Conservation (phyloP, 805 yeast genomes). For the Candida sanyiensis region DNA sequence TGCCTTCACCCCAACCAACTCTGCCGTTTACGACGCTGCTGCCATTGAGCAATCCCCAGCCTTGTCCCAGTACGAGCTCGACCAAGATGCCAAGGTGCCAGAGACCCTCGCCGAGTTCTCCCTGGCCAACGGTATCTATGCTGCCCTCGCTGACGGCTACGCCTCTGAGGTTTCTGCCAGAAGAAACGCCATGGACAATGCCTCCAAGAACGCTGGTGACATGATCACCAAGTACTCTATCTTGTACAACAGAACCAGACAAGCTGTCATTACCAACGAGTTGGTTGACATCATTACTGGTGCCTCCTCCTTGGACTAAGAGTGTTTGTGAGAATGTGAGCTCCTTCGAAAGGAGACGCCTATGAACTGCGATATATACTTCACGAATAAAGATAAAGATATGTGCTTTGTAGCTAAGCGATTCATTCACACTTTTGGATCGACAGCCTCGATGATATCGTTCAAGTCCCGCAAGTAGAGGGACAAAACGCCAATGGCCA, state of each 20-base stretch:
- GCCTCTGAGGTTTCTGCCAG: slow-evolving; percentile 97
- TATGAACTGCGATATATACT: slow-evolving; percentile 5
- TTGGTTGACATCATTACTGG: slow-evolving; percentile 99
- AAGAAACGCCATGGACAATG: slow-evolving; percentile 99
- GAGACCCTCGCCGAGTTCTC: slow-evolving; percentile 78
- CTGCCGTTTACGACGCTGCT: slow-evolving; percentile 60
- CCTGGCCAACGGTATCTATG: slow-evolving; percentile 80
- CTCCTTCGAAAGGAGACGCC: slow-evolving; percentile 12
- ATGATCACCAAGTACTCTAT: slow-evolving; percentile 96
- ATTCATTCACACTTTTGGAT: slow-evolving; percentile 14
- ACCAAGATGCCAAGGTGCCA: slow-evolving; percentile 62
- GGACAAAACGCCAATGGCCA: slow-evolving; percentile 33
- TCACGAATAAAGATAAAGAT: slow-evolving; percentile 4
- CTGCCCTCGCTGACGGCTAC: slow-evolving; percentile 96
- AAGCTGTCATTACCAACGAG: slow-evolving; percentile 98
- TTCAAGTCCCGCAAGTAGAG: slow-evolving; percentile 32
- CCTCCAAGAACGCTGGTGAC: slow-evolving; percentile 99
- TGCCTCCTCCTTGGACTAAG: slow-evolving; percentile 96
- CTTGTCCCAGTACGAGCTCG: slow-evolving; percentile 75
- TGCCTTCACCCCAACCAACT: slow-evolving; percentile 77
- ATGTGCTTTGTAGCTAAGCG: not conserved
- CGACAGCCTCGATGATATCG: slow-evolving; percentile 21
- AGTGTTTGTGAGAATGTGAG: slow-evolving; percentile 1
- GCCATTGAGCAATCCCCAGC: slow-evolving; percentile 82
- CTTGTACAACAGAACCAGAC: slow-evolving; percentile 98